Conservation (phyloP, 495 filamentous ascomycete species). For the Lophiostoma macrostomum region DNA sequence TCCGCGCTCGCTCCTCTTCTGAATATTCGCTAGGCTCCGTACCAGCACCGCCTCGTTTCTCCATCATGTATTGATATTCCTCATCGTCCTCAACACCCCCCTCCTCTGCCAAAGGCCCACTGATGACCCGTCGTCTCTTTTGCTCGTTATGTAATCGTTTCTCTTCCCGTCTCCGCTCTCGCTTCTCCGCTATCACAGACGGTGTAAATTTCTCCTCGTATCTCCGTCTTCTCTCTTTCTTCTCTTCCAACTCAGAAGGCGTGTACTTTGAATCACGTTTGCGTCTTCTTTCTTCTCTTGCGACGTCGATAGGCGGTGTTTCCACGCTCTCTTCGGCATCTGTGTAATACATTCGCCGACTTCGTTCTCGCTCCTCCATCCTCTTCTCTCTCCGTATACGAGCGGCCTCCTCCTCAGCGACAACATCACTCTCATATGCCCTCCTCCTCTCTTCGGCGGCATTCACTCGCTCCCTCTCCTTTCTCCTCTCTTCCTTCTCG, state of each 20-base stretch:
- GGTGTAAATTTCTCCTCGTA: conserved; percentile 24
- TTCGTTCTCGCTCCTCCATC: conserved; percentile 34
- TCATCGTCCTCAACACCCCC: conserved; percentile 35
- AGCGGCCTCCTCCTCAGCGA: conserved; percentile 26
- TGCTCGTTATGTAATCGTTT: conserved; percentile 18
- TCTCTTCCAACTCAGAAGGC: conserved; percentile 24
- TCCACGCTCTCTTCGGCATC: too few species aligned
- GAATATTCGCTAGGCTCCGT: conserved; percentile 31
- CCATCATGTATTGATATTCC: conserved; percentile 35
- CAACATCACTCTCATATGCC: conserved; percentile 37
- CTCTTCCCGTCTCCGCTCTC: conserved; percentile 21
- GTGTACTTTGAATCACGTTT: conserved; percentile 34
- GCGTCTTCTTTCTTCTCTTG: conserved; percentile 42
- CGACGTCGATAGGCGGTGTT: too few species aligned
- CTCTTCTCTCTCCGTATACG: conserved; percentile 35
- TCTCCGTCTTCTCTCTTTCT: conserved; percentile 38
- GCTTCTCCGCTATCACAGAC: conserved; percentile 26
- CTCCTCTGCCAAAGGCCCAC: conserved; percentile 41
- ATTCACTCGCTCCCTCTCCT: conserved; percentile 31
- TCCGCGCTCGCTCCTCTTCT: conserved; percentile 34
- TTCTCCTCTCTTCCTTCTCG: conserved; percentile 38
- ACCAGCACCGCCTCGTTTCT: conserved; percentile 35
- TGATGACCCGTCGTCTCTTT: conserved; percentile 37
- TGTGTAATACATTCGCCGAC: too few species aligned
- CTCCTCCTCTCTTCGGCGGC: conserved; percentile 30